These are phyloP conservation scores for Hypoxylon fragiforme DNA, from an alignment of 495 filamentous ascomycete genomes.

Conservation along the genomic window DNA sequence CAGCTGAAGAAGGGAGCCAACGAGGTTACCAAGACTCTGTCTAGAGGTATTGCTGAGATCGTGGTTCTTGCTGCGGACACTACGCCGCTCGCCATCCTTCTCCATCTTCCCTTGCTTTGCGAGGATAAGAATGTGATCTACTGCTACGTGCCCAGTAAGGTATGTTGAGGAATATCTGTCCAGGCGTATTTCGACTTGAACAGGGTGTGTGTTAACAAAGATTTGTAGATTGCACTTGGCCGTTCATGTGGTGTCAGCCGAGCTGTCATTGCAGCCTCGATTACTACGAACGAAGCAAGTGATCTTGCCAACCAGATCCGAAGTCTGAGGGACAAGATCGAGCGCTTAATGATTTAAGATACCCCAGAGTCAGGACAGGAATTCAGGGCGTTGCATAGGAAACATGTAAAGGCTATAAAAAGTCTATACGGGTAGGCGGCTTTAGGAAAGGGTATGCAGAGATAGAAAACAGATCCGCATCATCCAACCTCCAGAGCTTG, in stretches of 20 bases:
- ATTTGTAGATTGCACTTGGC: constrained; percentile 66
- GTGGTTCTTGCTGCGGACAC: constrained; percentile 89
- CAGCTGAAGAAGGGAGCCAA: constrained; percentile 88
- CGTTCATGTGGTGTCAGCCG: constrained; percentile 82
- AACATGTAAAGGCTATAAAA: constrained; percentile 1
- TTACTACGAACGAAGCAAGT: constrained; percentile 91
- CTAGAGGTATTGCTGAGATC: constrained; percentile 76
- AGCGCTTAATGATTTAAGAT: constrained; percentile 90
- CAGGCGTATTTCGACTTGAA: constrained; percentile 9
- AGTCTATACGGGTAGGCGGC: not conserved
- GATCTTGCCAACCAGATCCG: constrained; percentile 86
- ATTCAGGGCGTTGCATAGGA: constrained; percentile 10
- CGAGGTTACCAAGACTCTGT: constrained; percentile 46
- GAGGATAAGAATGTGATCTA: constrained; percentile 80
- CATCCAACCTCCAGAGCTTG: too few relatives aligned
- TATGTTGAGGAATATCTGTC: constrained; percentile 21
- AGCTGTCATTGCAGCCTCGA: constrained; percentile 81
- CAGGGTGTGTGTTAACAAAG: constrained; percentile 3
- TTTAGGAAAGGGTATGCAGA: not conserved
- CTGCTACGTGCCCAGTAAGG: constrained; percentile 67
- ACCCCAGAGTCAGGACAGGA: constrained; percentile 18
- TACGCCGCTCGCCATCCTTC: constrained; percentile 80
- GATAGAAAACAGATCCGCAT: too few relatives aligned
- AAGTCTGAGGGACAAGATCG: constrained; percentile 89
- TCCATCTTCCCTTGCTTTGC: constrained; percentile 86